phyloP scores from a whole-genome alignment of 1,284 basidiomycete genomes.

The Schizophyllum commune region DNA sequence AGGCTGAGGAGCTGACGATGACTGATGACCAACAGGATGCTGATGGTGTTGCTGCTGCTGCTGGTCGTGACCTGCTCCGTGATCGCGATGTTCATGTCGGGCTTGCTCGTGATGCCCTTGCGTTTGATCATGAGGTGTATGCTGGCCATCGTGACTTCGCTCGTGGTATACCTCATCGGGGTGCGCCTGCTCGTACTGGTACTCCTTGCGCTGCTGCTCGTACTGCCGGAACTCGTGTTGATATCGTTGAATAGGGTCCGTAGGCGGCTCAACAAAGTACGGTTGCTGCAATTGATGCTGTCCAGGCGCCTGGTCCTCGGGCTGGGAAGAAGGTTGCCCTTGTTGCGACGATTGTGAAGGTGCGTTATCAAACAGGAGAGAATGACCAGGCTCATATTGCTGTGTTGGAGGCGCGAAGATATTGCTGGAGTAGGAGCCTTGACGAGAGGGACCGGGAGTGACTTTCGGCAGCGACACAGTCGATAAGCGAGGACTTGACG shows the following conservation, averaged over 20 bases:
- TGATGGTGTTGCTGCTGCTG: conserved; percentile 7
- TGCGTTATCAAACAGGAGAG: neutral
- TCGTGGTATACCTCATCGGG: neutral
- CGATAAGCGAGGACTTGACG: conserved; percentile 31
- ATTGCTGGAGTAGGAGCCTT: conserved; percentile 15
- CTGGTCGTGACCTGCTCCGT: conserved; percentile 9
- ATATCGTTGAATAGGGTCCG: neutral
- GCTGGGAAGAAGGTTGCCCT: too few relatives aligned
- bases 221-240: neutral
- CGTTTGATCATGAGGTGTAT: neutral
- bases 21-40: too few relatives aligned
- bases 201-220: neutral
- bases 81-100: conserved; percentile 8
- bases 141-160: conserved; percentile 3
- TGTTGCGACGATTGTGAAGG: neutral
- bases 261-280: neutral
- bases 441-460: conserved; percentile 30
- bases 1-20: neutral
- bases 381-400: neutral
- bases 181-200: neutral
- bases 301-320: too few relatives aligned
- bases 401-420: conserved; percentile 12
- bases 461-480: conserved; percentile 31
- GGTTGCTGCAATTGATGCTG: conserved; percentile 2
- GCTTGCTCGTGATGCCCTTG: conserved; percentile 5